Percentiles rank a stretch among this genome's conserved stretches.
These are phyloP conservation scores for Leccinum uliginosum DNA, from an alignment of 768 basidiomycete genomes.

Conservation along the genomic window DNA sequence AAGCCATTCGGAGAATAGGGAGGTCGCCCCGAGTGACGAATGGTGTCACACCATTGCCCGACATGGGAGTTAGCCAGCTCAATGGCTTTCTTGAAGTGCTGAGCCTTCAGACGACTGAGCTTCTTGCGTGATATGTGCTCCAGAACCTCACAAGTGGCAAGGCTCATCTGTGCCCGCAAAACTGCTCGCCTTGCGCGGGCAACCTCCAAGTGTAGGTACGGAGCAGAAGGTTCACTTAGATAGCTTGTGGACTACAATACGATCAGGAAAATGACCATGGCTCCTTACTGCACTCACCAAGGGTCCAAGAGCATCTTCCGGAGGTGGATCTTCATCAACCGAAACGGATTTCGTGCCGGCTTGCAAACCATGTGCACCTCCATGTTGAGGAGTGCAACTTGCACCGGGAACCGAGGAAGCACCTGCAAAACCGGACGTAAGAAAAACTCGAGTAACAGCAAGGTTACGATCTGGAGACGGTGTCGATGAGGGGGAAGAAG, in stretches of 20 bases:
- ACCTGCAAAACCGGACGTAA: too few species aligned
- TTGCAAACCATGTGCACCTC: too few species aligned
- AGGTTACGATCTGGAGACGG: too few species aligned
- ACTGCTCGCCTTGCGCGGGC: neutral
- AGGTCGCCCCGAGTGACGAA: neutral
- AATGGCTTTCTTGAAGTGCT: neutral
- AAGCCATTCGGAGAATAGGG: neutral
- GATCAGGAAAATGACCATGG: too few species aligned
- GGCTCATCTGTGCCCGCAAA: neutral
- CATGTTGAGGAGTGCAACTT: too few species aligned
- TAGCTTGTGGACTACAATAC: neutral
- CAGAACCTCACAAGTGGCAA: neutral
- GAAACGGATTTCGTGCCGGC: neutral
- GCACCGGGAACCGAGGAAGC: neutral
- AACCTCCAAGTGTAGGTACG: neutral
- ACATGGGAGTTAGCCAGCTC: neutral
- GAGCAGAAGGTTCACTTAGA: neutral
- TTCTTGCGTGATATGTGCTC: neutral
- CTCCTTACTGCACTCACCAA: too few species aligned
- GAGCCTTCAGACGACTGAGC: neutral
- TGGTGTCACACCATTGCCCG: neutral
- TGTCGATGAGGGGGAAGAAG: too few species aligned
- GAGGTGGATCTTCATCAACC: too few species aligned
- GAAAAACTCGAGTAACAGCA: too few species aligned
- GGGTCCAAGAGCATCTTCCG: too few species aligned